Evolutionary conservation across 148 eudicot species (phyloP), one percentile per base, ranked within the genome.

Genomic region (Mesembryanthemum crystallinum): DNA sequence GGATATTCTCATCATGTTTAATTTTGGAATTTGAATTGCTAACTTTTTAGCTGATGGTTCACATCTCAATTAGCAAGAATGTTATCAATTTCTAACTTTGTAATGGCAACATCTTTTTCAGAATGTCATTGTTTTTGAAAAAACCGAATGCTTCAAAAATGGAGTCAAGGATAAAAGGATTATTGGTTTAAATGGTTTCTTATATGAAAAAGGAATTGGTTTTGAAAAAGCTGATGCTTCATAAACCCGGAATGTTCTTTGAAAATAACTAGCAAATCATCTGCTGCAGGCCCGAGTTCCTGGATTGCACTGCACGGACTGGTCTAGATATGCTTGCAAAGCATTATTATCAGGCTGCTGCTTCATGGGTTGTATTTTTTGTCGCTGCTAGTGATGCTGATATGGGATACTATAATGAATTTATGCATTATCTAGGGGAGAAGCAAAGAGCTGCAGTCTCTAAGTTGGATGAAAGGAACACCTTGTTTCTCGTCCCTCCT

Each of bases 281-380:
- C 68, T 76, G 47, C 30, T 81, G 83, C 90, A 92, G 97, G 87
- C 97, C 97, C 4, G 92, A 87, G 69, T 83, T 73, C 77, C 67
- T 92, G 65, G 97, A 92, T 83, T 92, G 94, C 84, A 90, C 94
- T 5, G 92, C 97, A 57, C 88, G 92, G 80, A 92, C 97, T 77
- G 85, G 91, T 58, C 77, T 92, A 49, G 97, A 92, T 73, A 90
- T 90, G 95, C 97, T 92, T 35, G 87, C 95, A 20, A 92, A 92
- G 72, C 94, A 92, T 82, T 92, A 88, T 75, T 90, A 92, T 80
- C 92, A 90, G 78, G 89, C 97, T n/a, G 64, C 87, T 75, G 78
- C 79, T 62, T 82, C 91, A 39, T 90, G 92, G 92, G 97, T 89
- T 51, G 92, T 92, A 37, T 92, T 92, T 79, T 92, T 92, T 64